A percentile compares a stretch with the other conserved stretches of the same genome.
phyloP scores from a whole-genome alignment of 1,284 basidiomycete species.

The Rhizopogon parksii region DNA sequence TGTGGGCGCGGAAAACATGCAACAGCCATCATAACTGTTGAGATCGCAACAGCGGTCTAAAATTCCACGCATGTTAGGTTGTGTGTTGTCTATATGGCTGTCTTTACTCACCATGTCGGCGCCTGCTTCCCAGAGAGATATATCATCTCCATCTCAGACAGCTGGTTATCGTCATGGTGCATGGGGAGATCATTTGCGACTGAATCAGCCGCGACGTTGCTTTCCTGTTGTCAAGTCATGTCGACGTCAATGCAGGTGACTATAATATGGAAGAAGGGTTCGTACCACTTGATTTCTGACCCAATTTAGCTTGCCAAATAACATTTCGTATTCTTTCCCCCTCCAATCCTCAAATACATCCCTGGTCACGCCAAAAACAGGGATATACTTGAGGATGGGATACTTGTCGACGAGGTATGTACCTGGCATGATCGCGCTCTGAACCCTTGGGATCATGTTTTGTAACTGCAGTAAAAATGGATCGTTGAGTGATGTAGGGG shows the following conservation, averaged over 20 bases:
- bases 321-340: conserved; percentile 38
- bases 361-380: too few relatives aligned
- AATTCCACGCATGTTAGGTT: not conserved
- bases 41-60: conserved; percentile 53
- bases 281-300: conserved; percentile 16
- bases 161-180: conserved; percentile 39
- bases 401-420: conserved; percentile 52
- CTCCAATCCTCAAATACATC: too few relatives aligned
- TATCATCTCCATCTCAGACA: conserved; percentile 48
- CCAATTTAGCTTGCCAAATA: conserved; percentile 13
- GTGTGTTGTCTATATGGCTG: not conserved
- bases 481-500: conserved; percentile 43
- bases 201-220: conserved; percentile 12
- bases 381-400: conserved; percentile 50
- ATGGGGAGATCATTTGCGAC: conserved; percentile 51
- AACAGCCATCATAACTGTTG: conserved; percentile 57
- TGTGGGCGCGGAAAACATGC: conserved; percentile 53
- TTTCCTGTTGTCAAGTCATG: not conserved
- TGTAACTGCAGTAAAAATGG: conserved; percentile 34
- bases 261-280: not conserved
- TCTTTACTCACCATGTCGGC: conserved; percentile 42
- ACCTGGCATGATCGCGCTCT: conserved; percentile 48
- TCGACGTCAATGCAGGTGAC: not conserved
- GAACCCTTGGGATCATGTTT: conserved; percentile 31
- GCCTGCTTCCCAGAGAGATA: conserved; percentile 61